A percentile compares a stretch with the other conserved stretches of the same genome.
These are phyloP conservation scores for Lachnellula occidentalis DNA, from an alignment of 2,329 filamentous ascomycete species.

Conservation along the genomic window DNA sequence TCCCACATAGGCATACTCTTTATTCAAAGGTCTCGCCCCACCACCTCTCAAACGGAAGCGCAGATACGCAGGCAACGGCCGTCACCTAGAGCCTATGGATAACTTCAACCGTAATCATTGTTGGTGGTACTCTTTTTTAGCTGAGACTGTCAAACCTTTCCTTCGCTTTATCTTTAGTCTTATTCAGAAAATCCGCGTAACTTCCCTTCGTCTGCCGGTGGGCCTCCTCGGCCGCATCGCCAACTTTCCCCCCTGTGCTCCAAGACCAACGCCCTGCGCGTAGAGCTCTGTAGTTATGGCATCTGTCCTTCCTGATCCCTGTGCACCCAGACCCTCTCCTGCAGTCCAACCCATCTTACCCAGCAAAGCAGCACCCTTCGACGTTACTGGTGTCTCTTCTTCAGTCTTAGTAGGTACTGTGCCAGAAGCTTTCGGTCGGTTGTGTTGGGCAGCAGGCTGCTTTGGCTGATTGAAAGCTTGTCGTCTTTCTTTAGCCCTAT, in stretches of 20 bases:
- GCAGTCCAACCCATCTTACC: conserved; percentile 69
- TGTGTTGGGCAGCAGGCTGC: conserved; percentile 41
- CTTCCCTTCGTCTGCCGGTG: conserved; percentile 54
- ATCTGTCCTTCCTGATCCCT: conserved; percentile 56
- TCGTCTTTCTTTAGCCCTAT: conserved; percentile 63
- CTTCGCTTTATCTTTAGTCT: conserved; percentile 60
- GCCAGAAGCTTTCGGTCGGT: conserved; percentile 26
- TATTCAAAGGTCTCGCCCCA: too few species aligned
- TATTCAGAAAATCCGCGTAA: conserved; percentile 58
- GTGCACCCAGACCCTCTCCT: conserved; percentile 59
- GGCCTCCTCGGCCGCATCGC: conserved; percentile 61
- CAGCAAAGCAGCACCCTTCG: conserved; percentile 62
- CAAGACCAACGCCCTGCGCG: conserved; percentile 62
- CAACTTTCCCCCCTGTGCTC: conserved; percentile 63
- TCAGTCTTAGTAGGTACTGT: conserved; percentile 30
- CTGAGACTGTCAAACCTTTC: conserved; percentile 57
- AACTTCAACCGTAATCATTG: not conserved
- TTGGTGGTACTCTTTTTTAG: conserved; percentile 16
- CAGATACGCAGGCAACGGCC: not conserved
- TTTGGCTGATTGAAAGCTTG: conserved; percentile 56
- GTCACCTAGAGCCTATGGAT: not conserved
- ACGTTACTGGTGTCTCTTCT: conserved; percentile 38
- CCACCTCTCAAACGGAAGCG: not conserved
- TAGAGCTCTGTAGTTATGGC: conserved; percentile 61
- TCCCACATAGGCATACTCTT: too few species aligned